Base-by-base conservation (phyloP, 176 grass and related monocot genomes). In the Phragmites australis region DNA sequence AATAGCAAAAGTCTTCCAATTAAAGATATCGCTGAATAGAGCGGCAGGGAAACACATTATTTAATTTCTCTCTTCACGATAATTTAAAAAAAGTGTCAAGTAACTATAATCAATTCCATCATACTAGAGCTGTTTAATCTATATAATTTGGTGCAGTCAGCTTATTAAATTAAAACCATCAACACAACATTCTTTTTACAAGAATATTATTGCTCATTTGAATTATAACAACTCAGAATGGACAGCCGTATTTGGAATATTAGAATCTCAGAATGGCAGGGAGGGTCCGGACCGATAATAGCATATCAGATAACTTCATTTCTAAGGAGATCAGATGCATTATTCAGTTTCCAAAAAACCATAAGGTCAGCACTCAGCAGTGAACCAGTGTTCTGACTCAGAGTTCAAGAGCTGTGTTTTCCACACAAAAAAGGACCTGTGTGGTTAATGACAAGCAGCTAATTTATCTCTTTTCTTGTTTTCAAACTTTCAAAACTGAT, bases 1-100 rank as follows among this genome's bases (percentile, higher is more conserved):
- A 88, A 66, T 19, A 69, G 51, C 6, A 60, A 23, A 62, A 68
- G n/a, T 42, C 30, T 50, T 15, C 9, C 45, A 49, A 68, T 61
- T 48, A 76, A 68, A 57, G 10, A 50, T 16, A 51, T 18, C 9
- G 1, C 19, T 8, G 25, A 76, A 50, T 75, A 52, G n/a, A 71
- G 23, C 23, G 23, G 26, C 13, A 43, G 1, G 2, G 4, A 26
- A 77, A 30, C 44, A 39, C 57, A 81, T 26, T 13, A 81, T 70
- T 39, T 18, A 78, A 47, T 31, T 15, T 3, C 19, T 45, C 58
- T 63, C 18, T 84, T 8, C 21, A 68, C 22, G 56, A 70, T 40
- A 59, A 19, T 44, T 23, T 2, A n/a, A 37, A 26, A 66, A 34
- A 66, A 4, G 53, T 16, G 3, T 37, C 26, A 78, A 77, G 10